A percentile compares a stretch with the other conserved stretches of the same genome.
Evolutionary conservation across 208 protist species (phyloP).

Genomic region (Polymyxa betae): DNA sequence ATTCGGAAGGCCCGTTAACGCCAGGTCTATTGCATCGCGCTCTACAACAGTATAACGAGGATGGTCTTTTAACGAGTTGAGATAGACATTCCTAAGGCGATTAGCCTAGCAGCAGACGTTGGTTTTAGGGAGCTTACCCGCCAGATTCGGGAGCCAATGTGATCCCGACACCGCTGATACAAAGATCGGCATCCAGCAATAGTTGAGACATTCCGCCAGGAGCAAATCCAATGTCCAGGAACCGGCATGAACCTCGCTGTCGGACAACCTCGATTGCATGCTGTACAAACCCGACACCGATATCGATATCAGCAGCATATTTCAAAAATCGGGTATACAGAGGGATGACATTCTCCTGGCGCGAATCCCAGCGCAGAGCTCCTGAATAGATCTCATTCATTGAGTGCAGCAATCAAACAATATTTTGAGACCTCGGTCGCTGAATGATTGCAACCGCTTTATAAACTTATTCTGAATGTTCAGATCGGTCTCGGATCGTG

Average conservation of each 20-base stretch:
- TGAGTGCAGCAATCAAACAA: too few species aligned
- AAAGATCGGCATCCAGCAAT: constrained; percentile 14
- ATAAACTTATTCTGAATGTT: neutral
- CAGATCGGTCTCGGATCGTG: neutral
- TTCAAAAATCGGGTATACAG: constrained; percentile 37
- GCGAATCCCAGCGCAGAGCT: constrained; percentile 36
- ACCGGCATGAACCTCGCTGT: neutral
- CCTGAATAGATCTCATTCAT: neutral
- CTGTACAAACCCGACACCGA: neutral
- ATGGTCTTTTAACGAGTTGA: neutral
- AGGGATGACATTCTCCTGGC: constrained; percentile 39
- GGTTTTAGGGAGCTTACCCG: neutral
- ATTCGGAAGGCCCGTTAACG: neutral
- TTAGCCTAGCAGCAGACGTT: neutral
- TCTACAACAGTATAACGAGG: neutral
- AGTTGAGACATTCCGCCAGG: constrained; percentile 50
- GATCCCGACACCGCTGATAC: constrained; percentile 19
- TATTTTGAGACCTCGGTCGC: neutral
- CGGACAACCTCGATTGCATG: neutral
- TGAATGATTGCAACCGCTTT: neutral
- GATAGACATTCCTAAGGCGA: constrained; percentile 13
- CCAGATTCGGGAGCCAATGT: neutral
- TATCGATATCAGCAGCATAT: constrained; percentile 55
- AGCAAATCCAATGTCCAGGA: constrained; percentile 58
- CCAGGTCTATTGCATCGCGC: neutral